phyloP scores from a whole-genome alignment of 768 basidiomycete species.

The Cystobasidium ongulense region DNA sequence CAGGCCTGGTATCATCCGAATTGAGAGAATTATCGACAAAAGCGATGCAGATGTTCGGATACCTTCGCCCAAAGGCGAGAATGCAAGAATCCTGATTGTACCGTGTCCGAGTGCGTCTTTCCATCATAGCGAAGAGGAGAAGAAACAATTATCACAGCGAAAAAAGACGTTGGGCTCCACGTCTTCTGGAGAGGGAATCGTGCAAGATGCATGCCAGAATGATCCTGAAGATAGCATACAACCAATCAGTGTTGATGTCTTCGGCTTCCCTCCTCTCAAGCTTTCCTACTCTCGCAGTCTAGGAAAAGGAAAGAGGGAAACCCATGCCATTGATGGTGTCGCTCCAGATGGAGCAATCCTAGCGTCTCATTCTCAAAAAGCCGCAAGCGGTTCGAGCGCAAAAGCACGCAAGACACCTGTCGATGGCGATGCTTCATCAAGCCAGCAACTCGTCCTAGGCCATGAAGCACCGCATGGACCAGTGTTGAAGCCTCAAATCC shows the following conservation, averaged over 20 bases:
- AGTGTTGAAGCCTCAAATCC: not conserved
- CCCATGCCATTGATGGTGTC: slow-evolving; percentile 74
- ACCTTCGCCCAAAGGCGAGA: slow-evolving; percentile 44
- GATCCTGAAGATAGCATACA: slow-evolving; percentile 49
- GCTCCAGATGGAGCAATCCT: slow-evolving; percentile 40
- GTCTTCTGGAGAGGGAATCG: not conserved
- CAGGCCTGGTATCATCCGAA: slow-evolving; percentile 64
- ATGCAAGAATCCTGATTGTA: slow-evolving; percentile 59
- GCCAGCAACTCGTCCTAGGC: slow-evolving; percentile 2
- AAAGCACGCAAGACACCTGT: not conserved
- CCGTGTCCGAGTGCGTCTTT: slow-evolving; percentile 77
- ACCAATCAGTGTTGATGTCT: slow-evolving; percentile 50
- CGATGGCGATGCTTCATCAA: not conserved
- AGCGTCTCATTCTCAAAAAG: not conserved
- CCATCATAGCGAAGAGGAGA: slow-evolving; percentile 44
- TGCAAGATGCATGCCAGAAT: not conserved
- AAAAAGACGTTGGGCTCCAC: not conserved
- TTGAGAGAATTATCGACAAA: slow-evolving; percentile 65
- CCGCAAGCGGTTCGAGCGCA: not conserved
- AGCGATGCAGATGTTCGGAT: slow-evolving; percentile 66
- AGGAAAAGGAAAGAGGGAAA: slow-evolving; percentile 66
- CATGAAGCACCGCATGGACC: not conserved
- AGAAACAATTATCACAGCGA: not conserved
- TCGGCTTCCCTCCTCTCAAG: slow-evolving; percentile 58
- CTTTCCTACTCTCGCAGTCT: slow-evolving; percentile 50